phyloP scores from a whole-genome alignment of 208 protist genomes.

The Wallacemonas collosoma region DNA sequence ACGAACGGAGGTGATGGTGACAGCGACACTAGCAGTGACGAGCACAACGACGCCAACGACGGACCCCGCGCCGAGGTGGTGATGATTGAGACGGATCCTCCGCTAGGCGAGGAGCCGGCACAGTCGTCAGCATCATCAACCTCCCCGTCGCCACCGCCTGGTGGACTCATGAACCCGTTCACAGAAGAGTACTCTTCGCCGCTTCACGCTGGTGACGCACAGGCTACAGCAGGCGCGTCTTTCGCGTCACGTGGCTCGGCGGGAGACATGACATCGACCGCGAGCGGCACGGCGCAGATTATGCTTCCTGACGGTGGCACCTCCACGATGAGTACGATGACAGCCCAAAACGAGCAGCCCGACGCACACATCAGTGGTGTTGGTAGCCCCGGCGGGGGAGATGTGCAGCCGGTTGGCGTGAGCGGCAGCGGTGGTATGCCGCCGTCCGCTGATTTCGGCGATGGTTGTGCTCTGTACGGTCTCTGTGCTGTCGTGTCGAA shows the following conservation, averaged over 20 bases:
- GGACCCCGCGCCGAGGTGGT: background rate
- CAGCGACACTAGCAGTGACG: background rate
- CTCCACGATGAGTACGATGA: constrained; percentile 9
- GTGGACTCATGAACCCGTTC: background rate
- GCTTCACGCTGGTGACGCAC: background rate
- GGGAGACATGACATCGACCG: background rate
- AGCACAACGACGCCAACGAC: background rate
- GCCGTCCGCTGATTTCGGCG: background rate
- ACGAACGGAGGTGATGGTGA: background rate
- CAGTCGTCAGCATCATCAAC: no score
- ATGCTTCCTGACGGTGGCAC: constrained; percentile 5
- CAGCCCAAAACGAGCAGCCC: background rate
- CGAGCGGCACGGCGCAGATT: constrained; percentile 9
- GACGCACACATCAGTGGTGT: background rate
- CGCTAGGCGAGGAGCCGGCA: background rate
- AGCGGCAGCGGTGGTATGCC: background rate
- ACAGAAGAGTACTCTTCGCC: constrained; percentile 11
- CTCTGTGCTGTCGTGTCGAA: constrained; percentile 76
- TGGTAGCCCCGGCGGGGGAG: no score
- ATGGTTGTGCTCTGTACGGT: constrained; percentile 48
- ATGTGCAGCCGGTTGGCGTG: no score
- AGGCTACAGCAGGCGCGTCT: background rate
- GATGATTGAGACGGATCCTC: background rate
- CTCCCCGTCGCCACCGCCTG: no score
- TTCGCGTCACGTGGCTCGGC: background rate